phyloP scores from a whole-genome alignment of 2,329 filamentous ascomycete species.

The Alternaria brassicicola region DNA sequence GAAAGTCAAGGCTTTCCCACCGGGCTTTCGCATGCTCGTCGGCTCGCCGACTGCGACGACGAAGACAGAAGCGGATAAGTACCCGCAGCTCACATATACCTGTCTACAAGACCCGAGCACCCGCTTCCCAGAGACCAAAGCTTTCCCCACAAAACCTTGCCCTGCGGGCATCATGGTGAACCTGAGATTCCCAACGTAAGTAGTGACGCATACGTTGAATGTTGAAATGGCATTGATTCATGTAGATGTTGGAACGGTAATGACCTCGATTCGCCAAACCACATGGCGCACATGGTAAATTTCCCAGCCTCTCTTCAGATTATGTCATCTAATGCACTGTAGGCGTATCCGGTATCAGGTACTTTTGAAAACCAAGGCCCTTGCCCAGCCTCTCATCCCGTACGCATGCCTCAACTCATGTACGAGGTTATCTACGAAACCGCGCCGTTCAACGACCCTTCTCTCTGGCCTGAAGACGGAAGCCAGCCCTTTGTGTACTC shows the following conservation, averaged over 20 bases:
- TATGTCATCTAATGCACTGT: background rate
- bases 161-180: constrained; percentile 53
- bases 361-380: constrained; percentile 52
- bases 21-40: constrained; percentile 38
- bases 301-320: background rate
- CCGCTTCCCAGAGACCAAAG: constrained; percentile 49
- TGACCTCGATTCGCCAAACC: constrained; percentile 33
- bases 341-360: constrained; percentile 26
- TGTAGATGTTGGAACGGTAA: constrained; percentile 53
- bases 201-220: background rate
- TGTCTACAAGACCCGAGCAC: constrained; percentile 51
- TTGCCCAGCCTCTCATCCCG: constrained; percentile 58
- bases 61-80: constrained; percentile 46
- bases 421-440: constrained; percentile 45
- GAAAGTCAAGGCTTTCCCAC: constrained; percentile 53
- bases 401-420: constrained; percentile 32
- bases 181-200: constrained; percentile 48
- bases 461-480: constrained; percentile 31
- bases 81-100: constrained; percentile 55
- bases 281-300: constrained; percentile 30
- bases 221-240: background rate
- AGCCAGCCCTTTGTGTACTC: constrained; percentile 43
- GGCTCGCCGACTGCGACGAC: constrained; percentile 31
- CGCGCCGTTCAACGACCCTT: constrained; percentile 38
- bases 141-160: constrained; percentile 51